Conservation (phyloP, 2,329 filamentous ascomycete species). For the Fonsecaea pedrosoi region DNA sequence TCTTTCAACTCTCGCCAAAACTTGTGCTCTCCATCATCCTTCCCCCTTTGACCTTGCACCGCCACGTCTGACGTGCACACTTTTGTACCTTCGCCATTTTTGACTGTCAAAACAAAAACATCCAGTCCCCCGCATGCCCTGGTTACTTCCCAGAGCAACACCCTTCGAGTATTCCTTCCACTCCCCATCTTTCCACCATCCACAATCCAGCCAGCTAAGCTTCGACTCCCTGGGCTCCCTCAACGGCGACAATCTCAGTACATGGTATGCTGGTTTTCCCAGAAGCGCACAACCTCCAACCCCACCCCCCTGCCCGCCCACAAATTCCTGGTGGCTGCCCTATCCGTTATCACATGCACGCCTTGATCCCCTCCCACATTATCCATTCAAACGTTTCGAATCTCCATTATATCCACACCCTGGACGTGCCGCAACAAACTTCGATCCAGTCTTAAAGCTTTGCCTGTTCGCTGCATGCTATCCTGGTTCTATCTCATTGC, state of each 20-base stretch:
- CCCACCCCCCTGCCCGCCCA: slow-evolving; percentile 18
- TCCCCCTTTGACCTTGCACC: slow-evolving; percentile 33
- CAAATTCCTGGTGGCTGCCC: slow-evolving; percentile 30
- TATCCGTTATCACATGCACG: slow-evolving; percentile 32
- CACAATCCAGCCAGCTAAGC: slow-evolving; percentile 24
- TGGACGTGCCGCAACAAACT: slow-evolving; percentile 11
- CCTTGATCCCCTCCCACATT: slow-evolving; percentile 27
- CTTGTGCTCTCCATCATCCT: slow-evolving; percentile 33
- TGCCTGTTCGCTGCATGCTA: slow-evolving; percentile 25
- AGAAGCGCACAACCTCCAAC: not conserved
- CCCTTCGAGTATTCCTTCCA: slow-evolving; percentile 13
- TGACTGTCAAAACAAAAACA: slow-evolving; percentile 29
- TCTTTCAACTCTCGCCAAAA: slow-evolving; percentile 37
- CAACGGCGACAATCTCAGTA: slow-evolving; percentile 32
- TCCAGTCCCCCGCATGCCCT: slow-evolving; percentile 26
- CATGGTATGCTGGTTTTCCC: slow-evolving; percentile 34
- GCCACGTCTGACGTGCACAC: slow-evolving; percentile 38
- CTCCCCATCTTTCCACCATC: slow-evolving; percentile 21
- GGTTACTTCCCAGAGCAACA: slow-evolving; percentile 28
- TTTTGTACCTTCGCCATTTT: slow-evolving; percentile 27
- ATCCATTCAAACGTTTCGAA: slow-evolving; percentile 25
- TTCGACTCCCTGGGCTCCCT: slow-evolving; percentile 6
- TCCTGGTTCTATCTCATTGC: slow-evolving; percentile 22
- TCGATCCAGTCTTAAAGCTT: slow-evolving; percentile 23
- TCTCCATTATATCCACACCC: slow-evolving; percentile 23